These are phyloP conservation scores for Lactarius akahatsu DNA, from an alignment of 768 basidiomycete genomes.

Conservation along the genomic window DNA sequence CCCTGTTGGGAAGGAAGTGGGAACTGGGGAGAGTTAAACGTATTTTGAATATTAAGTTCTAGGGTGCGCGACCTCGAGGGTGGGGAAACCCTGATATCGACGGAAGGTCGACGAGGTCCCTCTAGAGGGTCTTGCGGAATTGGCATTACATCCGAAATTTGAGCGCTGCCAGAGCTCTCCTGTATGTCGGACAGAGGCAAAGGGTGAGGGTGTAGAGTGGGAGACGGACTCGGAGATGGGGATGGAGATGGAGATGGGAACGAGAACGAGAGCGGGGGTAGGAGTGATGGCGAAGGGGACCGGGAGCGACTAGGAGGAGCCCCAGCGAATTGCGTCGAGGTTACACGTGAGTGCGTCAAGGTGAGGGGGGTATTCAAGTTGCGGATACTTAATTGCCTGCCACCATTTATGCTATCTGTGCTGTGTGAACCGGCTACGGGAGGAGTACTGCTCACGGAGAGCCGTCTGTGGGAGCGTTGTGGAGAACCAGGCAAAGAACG, in stretches of 20 bases:
- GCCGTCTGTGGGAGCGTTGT: neutral
- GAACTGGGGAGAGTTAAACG: neutral
- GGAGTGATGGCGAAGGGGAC: neutral
- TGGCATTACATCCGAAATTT: neutral
- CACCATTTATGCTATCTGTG: neutral
- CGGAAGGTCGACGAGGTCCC: neutral
- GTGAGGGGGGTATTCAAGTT: constrained; percentile 1
- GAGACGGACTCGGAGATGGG: neutral
- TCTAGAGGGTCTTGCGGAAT: neutral
- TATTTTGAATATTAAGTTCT: neutral
- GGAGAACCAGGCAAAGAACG: constrained; percentile 3
- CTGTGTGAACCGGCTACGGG: neutral
- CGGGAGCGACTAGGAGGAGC: constrained; percentile 3
- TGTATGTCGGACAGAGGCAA: neutral
- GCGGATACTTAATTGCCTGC: neutral
- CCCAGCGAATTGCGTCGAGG: constrained; percentile 11
- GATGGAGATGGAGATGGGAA: neutral
- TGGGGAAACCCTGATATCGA: neutral
- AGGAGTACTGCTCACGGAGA: neutral
- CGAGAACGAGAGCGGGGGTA: neutral
- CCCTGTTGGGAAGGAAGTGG: neutral
- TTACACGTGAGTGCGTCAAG: constrained; percentile 9
- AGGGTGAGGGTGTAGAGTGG: neutral
- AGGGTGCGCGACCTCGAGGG: constrained; percentile 7
- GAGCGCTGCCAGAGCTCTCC: neutral